phyloP scores from a whole-genome alignment of 495 filamentous ascomycete genomes.

The Trichoderma virens region DNA sequence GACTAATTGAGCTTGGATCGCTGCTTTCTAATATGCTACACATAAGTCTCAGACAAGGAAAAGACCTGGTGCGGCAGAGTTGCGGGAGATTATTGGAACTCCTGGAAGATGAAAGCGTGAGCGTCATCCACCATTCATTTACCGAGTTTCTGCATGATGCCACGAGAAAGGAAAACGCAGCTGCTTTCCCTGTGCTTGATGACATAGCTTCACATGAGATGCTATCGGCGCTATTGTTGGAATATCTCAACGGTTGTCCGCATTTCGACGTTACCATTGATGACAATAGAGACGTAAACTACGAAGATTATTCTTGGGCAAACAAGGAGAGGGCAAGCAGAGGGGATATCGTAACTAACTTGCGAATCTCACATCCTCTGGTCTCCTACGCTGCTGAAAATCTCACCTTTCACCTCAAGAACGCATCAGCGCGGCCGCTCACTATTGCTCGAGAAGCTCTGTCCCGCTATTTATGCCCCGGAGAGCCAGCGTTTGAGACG shows the following conservation, averaged over 20 bases:
- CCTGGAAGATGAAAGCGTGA: conserved; percentile 35
- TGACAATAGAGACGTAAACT: neutral
- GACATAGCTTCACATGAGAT: conserved; percentile 15
- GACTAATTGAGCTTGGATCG: conserved; percentile 37
- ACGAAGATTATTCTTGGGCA: neutral
- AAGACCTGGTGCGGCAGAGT: conserved; percentile 33
- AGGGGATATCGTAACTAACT: neutral
- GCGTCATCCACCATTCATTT: conserved; percentile 45
- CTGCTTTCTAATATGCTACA: conserved; percentile 19
- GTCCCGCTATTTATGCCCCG: neutral
- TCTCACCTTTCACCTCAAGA: neutral
- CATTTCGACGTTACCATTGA: neutral
- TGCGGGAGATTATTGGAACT: conserved; percentile 29
- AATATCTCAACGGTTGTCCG: conserved; percentile 12
- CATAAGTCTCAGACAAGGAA: conserved; percentile 9
- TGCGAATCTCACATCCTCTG: neutral
- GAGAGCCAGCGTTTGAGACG: neutral
- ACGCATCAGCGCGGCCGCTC: neutral
- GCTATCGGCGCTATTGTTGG: conserved; percentile 15
- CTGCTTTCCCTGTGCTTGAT: conserved; percentile 23
- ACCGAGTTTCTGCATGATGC: conserved; percentile 40
- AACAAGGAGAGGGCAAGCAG: neutral
- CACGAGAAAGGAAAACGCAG: neutral
- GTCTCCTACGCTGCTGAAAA: neutral
- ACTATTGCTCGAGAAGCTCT: neutral